These are phyloP conservation scores for Fusarium praegraminearum DNA, from an alignment of 2,329 filamentous ascomycete genomes.

Conservation along the genomic window DNA sequence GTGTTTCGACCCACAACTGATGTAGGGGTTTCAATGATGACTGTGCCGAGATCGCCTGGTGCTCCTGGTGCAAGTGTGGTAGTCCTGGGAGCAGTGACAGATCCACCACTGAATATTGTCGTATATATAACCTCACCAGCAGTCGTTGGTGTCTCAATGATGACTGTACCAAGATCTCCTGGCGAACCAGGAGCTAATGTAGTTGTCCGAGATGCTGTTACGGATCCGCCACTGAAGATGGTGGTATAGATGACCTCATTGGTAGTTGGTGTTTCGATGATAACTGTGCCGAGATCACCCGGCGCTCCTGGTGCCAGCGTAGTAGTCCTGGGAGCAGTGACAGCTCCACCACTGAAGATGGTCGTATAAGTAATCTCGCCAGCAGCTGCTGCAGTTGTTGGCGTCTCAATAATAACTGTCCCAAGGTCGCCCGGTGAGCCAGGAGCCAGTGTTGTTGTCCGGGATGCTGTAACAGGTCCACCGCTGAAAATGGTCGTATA, in stretches of 20 bases:
- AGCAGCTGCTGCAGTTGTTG: background rate
- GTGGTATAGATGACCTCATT: background rate
- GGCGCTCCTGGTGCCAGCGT: background rate
- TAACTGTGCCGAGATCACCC: conserved; percentile 5
- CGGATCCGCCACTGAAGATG: background rate
- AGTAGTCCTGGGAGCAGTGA: background rate
- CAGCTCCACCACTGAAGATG: background rate
- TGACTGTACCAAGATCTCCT: conserved; percentile 3
- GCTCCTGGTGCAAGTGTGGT: background rate
- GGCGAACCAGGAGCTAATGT: background rate
- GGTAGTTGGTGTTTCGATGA: conserved; percentile 14
- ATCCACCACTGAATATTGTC: background rate
- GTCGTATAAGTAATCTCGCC: background rate
- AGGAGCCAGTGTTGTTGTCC: background rate
- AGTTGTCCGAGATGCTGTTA: background rate
- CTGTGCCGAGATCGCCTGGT: conserved; percentile 7
- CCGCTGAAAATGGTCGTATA: background rate
- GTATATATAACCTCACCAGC: background rate
- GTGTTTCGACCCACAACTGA: background rate
- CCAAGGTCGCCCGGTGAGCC: background rate
- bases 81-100: background rate
- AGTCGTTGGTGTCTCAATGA: conserved; percentile 8
- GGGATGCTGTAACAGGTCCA: background rate
- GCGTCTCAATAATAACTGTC: conserved; percentile 14
- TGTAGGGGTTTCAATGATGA: conserved; percentile 16